Base-by-base conservation (phyloP, 2,329 filamentous ascomycete species). In the Cordyceps fumosorosea region DNA sequence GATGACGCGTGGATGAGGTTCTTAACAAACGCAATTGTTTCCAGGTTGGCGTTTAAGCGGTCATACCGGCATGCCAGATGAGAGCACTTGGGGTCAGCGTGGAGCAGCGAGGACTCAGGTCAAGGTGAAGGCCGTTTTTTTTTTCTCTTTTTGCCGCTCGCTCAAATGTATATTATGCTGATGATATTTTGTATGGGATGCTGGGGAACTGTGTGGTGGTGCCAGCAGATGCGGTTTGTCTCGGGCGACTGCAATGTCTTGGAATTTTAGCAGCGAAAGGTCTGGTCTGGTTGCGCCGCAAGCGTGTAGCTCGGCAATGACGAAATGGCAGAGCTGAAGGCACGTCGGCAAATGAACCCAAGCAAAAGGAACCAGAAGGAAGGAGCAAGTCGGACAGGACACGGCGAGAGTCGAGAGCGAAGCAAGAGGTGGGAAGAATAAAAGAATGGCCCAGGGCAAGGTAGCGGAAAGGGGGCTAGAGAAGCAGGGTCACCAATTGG, bases 241-340 rank as follows among this genome's bases (percentile, higher is more conserved):
- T 60, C 57, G 29, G 57, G 40, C 57, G 48, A 53, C n/a, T 32
- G 48, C 48, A 60, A 53, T 60, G 57, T 60, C 48, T 44, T 45
- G 57, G 48, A 53, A 37, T 16, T 37, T 52, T 16, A 22, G 48
- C 34, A 53, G 48, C 18, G 20, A n/a, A n/a, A 18, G 48, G 22
- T 48, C 44, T 20, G 44, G 22, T 18, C 11, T 20, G 26, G 48
- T 47, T 45, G 57, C 26, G 48, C 37, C 37, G 24, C 47, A 45
- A 32, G 24, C 22, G 37, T 59, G 7, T 20, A 18, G 47, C 20
- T 22, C 12, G n/a, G 56, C 56, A 44, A 45, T 59, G 47, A 20
- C 34, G 47, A 22, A 42, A 34, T 52, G 56, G n/a, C 34, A 29
- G 16, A 42, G 48, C 37, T 32, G 48, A 37, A 45, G 56, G 24